Percentiles rank a stretch among this genome's conserved stretches.
phyloP scores from a whole-genome alignment of 495 filamentous ascomycete species.

The Hyaloscypha bicolor region DNA sequence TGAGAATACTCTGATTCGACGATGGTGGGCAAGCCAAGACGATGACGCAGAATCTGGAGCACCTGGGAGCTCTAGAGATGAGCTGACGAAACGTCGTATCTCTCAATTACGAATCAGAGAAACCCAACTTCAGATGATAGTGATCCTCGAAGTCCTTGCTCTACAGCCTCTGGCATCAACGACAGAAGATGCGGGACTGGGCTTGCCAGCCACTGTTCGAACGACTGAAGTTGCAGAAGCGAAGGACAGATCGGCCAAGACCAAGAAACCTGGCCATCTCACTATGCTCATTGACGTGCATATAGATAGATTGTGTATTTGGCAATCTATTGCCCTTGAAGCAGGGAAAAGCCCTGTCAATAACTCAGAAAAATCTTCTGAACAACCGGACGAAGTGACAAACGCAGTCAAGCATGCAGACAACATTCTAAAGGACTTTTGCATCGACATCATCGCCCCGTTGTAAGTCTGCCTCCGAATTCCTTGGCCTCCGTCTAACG shows the following conservation, averaged over 20 bases:
- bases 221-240: constrained; percentile 29
- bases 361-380: constrained; percentile 8
- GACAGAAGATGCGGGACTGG: constrained; percentile 40
- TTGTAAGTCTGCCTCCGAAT: constrained; percentile 60
- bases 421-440: constrained; percentile 65
- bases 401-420: constrained; percentile 19
- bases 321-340: constrained; percentile 79
- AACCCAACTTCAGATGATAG: constrained; percentile 86
- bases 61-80: constrained; percentile 49
- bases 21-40: constrained; percentile 70
- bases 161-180: constrained; percentile 55
- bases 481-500: neutral
- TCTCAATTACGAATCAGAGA: constrained; percentile 71
- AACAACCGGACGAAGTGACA: neutral
- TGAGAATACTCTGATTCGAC: constrained; percentile 73
- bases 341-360: constrained; percentile 5
- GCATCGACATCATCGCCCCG: constrained; percentile 88
- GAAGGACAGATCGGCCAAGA: constrained; percentile 34
- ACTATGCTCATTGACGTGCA: constrained; percentile 73
- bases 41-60: constrained; percentile 33
- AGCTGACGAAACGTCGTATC: constrained; percentile 58
- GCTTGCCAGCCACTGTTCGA: constrained; percentile 40
- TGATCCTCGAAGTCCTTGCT: constrained; percentile 85
- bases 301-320: constrained; percentile 90
- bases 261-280: constrained; percentile 48